These are phyloP conservation scores for Auriscalpium microsporum DNA, from an alignment of 768 basidiomycete genomes.

Conservation along the genomic window DNA sequence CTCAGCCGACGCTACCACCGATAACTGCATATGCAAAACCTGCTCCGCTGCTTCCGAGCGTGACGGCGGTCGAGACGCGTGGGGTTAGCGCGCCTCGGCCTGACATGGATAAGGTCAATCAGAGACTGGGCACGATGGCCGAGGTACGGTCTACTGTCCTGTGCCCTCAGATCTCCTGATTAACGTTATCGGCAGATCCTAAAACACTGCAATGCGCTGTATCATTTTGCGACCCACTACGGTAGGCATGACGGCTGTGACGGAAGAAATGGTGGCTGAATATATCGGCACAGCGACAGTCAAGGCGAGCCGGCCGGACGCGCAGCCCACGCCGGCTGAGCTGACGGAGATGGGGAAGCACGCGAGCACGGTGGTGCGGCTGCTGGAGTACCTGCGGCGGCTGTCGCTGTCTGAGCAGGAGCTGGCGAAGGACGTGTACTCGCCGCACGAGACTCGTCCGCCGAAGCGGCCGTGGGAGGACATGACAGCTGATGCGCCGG, in stretches of 20 bases:
- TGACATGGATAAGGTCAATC: constrained; percentile 14
- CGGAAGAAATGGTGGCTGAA: no score
- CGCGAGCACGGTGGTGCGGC: constrained; percentile 57
- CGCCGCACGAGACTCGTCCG: constrained; percentile 39
- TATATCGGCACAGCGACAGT: constrained; percentile 18
- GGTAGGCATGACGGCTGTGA: constrained; percentile 31
- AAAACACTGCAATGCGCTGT: constrained; percentile 52
- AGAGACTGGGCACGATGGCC: constrained; percentile 12
- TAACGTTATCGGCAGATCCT: constrained; percentile 34
- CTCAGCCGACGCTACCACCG: no score
- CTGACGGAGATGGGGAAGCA: constrained; percentile 62
- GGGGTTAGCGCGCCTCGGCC: constrained; percentile 9
- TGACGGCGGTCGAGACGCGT: constrained; percentile 8
- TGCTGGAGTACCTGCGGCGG: constrained; percentile 54
- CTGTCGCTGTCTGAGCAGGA: constrained; percentile 22
- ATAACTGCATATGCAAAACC: constrained; percentile 8
- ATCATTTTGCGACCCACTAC: constrained; percentile 59
- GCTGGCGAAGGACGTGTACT: constrained; percentile 16
- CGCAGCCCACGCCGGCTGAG: constrained; percentile 47
- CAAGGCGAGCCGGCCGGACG: constrained; percentile 38
- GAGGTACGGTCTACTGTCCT: constrained; percentile 9
- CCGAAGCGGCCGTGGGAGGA: constrained; percentile 82
- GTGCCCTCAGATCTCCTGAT: background rate
- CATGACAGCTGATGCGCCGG: constrained; percentile 36
- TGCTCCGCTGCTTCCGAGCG: constrained; percentile 6